Base-by-base conservation (phyloP, 139 green algal species). In the Ettlia oleoabundans region DNA sequence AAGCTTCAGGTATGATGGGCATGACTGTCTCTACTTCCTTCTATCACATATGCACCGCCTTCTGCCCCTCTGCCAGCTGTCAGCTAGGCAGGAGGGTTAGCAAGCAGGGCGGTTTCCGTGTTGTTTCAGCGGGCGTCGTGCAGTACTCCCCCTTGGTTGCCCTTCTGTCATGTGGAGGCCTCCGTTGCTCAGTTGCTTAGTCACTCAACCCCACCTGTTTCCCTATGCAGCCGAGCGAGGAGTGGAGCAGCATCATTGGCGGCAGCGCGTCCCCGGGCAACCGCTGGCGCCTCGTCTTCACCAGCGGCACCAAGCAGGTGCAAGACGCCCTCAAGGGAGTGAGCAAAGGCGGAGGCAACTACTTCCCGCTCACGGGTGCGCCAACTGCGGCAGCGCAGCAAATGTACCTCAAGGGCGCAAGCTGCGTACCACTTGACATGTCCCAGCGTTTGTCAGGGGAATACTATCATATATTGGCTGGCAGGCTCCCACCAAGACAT, bases 261-360 rank as follows among this genome's bases (percentile, higher is more conserved):
- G 82, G 81, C 13, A 69, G 30, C 3, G 47, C 63, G 21, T 75
- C 80, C 9, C 85, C 85, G 7, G 88, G 86, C 19, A 83, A 75
- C 42, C 68, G 83, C 30, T 91, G 88, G 88, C 71, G 72, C 26
- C 82, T 91, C 13, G 78, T 91, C 10, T 91, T 89, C 43, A 91
- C 86, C 18, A 66, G 72, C 6, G 86, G 88, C 41, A 79, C 71
- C 26, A 84, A 84, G 40, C 15, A 61, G 55, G 73, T 70, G 15
- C 10, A 89, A 89, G 72, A 55, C 43, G 6, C 30, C 37, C n/a
- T n/a, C n/a, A n/a, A n/a, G 38, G 75, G 40, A 40, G 22, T 13
- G 18, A 71, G 80, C n/a, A 61, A 86, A 47, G 86, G 86, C 26
- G 61, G 71, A 15, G 87, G 87, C 24, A n/a, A 55, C 7, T 91